Evolutionary conservation across 2,329 filamentous ascomycete genomes (phyloP).

Genomic region (Decorospora gaudefroyi): DNA sequence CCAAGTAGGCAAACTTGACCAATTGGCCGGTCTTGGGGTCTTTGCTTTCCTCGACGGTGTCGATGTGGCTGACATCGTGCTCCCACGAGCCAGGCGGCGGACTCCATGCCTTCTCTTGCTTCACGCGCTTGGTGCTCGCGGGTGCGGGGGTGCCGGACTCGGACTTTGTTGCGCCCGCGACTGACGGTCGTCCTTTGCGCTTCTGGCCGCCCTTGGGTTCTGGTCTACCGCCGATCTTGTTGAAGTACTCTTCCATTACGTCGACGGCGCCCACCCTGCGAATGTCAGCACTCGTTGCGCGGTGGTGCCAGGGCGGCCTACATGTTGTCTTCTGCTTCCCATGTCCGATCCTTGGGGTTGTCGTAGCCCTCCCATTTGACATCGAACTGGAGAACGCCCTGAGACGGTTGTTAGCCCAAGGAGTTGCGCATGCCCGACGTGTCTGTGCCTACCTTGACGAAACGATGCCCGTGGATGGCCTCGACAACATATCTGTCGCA

Average conservation of each 20-base stretch:
- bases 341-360: constrained; percentile 70
- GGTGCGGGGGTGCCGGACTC: constrained; percentile 31
- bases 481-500: constrained; percentile 71
- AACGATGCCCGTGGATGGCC: constrained; percentile 68
- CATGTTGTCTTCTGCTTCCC: constrained; percentile 79
- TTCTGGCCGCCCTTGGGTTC: constrained; percentile 63
- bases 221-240: constrained; percentile 65
- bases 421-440: neutral
- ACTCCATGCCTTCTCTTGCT: constrained; percentile 59
- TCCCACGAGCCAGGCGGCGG: constrained; percentile 79
- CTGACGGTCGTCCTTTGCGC: constrained; percentile 42
- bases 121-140: constrained; percentile 38
- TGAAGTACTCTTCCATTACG: constrained; percentile 67
- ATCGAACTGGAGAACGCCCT: constrained; percentile 58
- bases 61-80: constrained; percentile 69
- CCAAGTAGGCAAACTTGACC: constrained; percentile 68
- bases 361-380: constrained; percentile 85
- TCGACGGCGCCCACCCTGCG: constrained; percentile 49
- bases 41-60: constrained; percentile 69
- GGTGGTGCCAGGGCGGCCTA: constrained; percentile 42
- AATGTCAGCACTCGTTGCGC: constrained; percentile 4
- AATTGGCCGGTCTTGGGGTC: constrained; percentile 49
- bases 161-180: constrained; percentile 16
- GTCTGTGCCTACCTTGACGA: constrained; percentile 39
- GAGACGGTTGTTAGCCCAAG: constrained; percentile 17